Evolutionary conservation across 257 asterid species (phyloP), one percentile per base, ranked within the genome.

Genomic region (Solanum ossicruentum): DNA sequence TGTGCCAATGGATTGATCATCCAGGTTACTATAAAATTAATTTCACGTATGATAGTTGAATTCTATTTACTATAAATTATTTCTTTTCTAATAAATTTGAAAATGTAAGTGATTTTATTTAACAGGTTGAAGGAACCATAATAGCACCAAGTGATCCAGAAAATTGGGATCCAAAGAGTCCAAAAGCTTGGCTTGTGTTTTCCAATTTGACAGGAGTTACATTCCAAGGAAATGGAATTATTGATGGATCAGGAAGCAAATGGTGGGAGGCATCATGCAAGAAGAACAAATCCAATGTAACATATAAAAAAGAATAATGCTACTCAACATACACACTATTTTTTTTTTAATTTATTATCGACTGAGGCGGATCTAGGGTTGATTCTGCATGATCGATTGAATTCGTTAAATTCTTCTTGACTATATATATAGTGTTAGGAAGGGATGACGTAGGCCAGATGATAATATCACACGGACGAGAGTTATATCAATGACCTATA

Each of bases 211-310:
- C 83, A 84, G 87, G 79, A 26, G 94, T 88, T 8, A n/a, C 49
- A 86, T 95, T 97, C 89, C 98, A 95, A 90, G 99, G 99, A 55
- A 57, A 85, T 12, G 99, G 99, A 56, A 87, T 92, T n/a, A 92
- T 97, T 80, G 99, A 97, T 88, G 99, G 99, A 85, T 95, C 99
- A 20, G 99, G 99, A 83, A 89, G 88, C 85, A 92, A 93, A 88
- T 97, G 99, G 99, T 97, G 99, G 99, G 98, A 91, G 84, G 98
- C 96, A 84, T 97, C 99, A 87, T 97, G 99, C 97, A 97, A 97
- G 88, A 95, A 75, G 92, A 95, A 97, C 90, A 97, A 95, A 87
- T 20, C 96, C 81, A 97, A 97, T 85, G 99, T 54, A 77, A 77
- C 65, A 32, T 17, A 65, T 15, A 65, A 36, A 83, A 0, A 54